phyloP scores from a whole-genome alignment of 305 asterid species.

The Plantago coronopus region DNA sequence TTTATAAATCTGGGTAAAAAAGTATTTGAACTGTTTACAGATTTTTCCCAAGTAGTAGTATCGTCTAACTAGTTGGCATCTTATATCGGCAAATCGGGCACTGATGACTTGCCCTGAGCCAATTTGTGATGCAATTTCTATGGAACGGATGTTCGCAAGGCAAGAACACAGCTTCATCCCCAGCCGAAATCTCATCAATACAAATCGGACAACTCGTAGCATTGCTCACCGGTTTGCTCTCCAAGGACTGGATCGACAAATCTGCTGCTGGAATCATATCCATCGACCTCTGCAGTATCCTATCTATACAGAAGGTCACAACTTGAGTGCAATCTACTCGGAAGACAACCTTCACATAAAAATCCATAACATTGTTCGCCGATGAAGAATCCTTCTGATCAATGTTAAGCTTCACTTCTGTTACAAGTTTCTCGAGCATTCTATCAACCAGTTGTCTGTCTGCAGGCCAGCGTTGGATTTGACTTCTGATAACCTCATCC shows the following conservation, averaged over 20 bases:
- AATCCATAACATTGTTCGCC: background rate
- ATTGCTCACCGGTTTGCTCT: background rate
- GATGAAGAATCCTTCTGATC: background rate
- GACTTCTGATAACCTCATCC: no score
- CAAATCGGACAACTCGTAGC: conserved; percentile 11
- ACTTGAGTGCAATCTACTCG: no score
- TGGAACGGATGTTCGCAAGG: conserved; percentile 22
- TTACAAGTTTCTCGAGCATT: background rate
- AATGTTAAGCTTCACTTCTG: background rate
- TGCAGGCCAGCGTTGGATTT: no score
- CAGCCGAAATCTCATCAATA: conserved; percentile 13
- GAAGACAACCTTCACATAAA: background rate
- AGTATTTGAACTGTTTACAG: no score
- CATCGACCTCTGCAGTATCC: background rate
- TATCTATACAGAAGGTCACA: no score
- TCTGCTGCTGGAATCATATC: conserved; percentile 11
- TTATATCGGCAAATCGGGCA: conserved; percentile 20
- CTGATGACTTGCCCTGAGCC: conserved; percentile 18
- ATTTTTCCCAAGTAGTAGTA: no score
- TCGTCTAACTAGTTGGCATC: conserved; percentile 9
- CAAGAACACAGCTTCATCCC: background rate
- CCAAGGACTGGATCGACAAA: conserved; percentile 6
- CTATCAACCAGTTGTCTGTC: no score
- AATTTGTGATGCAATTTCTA: conserved; percentile 10
- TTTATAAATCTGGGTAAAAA: no score